phyloP scores from a whole-genome alignment of 164 flowering plant genomes.

The Litsea cubeba region DNA sequence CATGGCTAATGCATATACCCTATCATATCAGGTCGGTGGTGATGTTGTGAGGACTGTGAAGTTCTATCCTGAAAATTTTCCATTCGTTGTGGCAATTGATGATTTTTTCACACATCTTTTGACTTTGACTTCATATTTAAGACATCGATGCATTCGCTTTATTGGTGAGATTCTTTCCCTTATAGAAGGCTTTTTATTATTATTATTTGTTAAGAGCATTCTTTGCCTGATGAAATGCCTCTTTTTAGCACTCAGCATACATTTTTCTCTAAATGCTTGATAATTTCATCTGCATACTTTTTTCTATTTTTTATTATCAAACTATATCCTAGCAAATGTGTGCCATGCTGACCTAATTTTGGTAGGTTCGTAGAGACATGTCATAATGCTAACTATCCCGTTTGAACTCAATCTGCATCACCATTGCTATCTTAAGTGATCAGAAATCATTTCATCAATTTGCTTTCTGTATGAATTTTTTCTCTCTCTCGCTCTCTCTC shows the following conservation, averaged over 20 bases:
- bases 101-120: conserved; percentile 44
- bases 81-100: conserved; percentile 36
- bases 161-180: conserved; percentile 44
- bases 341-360: too few relatives aligned
- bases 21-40: conserved; percentile 28
- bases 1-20: conserved; percentile 16
- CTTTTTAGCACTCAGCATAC: background rate
- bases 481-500: too few relatives aligned
- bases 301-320: too few relatives aligned
- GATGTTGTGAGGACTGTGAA: conserved; percentile 22
- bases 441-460: background rate
- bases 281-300: background rate
- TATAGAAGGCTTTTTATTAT: too few relatives aligned
- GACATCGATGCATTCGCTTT: conserved; percentile 39
- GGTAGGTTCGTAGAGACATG: background rate
- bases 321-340: background rate
- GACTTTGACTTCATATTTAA: conserved; percentile 47
- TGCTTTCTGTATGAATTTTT: too few relatives aligned
- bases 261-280: background rate
- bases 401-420: background rate
- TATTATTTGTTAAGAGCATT: background rate
- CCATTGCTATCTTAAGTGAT: background rate
- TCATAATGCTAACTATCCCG: background rate
- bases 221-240: background rate
- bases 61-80: conserved; percentile 20